Base-by-base conservation (phyloP, 768 basidiomycete genomes). In the Sarcomyxa edulis region DNA sequence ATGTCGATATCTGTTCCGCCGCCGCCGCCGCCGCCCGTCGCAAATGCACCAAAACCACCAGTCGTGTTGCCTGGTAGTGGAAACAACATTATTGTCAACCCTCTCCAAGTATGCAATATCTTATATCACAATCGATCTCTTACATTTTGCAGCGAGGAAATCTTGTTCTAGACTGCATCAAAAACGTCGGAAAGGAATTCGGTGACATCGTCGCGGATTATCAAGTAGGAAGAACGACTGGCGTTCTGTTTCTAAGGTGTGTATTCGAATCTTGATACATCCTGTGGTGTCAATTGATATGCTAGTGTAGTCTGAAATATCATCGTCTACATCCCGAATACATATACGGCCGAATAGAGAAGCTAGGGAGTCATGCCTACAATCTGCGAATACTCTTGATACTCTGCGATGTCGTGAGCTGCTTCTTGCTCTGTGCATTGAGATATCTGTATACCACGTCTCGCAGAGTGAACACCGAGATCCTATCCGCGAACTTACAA, bases 261-360 rank as follows among this genome's bases (percentile, higher is more conserved):
- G 50, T 25, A 19, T 7, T 19, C 16, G 1, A 11, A 16, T 16
- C n/a, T n/a, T n/a, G n/a, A n/a, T n/a, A n/a, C n/a, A n/a, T n/a
- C n/a, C 9, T 22, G 14, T 7, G 12, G 15, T 22, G 32, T 31
- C 9, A 15, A 42, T 15, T 14, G 36, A 32, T 15, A 41, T 12
- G 12, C 22, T 14, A 9, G 8, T 35, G 2, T 44, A 97, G 96
- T 55, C 58, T 98, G 48, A 86, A 81, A 52, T 98, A 98, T 49
- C 94, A 98, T 52, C 85, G 94, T 35, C 74, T 99, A 10, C 96
- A 98, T 59, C 96, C 96, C 10, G 96, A 98, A 59, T 99, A 99
- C 56, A 83, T 99, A 40, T 89, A 91, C 56, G 74, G 76, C 35
- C 82, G 96, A 9, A 92, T 99, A 42, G 85, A 91, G 51, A 84